Evolutionary conservation across 2,329 filamentous ascomycete species (phyloP).

Genomic region (Diplocarpon mali): DNA sequence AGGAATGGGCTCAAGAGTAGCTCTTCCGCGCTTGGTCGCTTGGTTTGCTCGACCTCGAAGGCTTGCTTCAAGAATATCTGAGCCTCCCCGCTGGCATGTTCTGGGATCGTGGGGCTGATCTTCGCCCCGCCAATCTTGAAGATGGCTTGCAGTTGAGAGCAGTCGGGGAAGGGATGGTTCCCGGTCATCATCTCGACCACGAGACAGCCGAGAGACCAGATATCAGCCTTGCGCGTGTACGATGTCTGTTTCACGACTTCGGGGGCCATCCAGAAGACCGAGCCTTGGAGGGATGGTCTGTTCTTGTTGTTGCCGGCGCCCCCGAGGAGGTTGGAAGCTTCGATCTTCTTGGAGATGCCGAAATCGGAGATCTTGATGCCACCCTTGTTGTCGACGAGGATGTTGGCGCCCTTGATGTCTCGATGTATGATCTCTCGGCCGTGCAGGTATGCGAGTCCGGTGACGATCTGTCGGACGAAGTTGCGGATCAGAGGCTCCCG

Average conservation of each 20-base stretch:
- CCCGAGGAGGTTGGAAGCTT: constrained; percentile 72
- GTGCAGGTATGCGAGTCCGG: constrained; percentile 87
- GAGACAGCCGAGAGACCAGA: constrained; percentile 93
- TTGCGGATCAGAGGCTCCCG: constrained; percentile 89
- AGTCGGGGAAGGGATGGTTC: constrained; percentile 90
- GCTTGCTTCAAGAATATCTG: constrained; percentile 75
- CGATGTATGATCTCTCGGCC: constrained; percentile 93
- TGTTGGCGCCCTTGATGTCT: constrained; percentile 98
- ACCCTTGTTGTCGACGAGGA: constrained; percentile 97
- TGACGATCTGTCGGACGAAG: constrained; percentile 92
- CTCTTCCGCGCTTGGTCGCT: constrained; percentile 84
- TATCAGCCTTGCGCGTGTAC: constrained; percentile 96
- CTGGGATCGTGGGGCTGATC: constrained; percentile 79
- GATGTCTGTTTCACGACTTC: constrained; percentile 97
- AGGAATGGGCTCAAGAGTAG: constrained; percentile 76
- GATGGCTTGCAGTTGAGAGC: constrained; percentile 92
- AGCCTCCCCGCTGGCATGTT: constrained; percentile 75
- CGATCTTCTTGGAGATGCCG: constrained; percentile 94
- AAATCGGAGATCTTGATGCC: constrained; percentile 99
- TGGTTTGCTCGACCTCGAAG: constrained; percentile 92
- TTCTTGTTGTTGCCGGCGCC: constrained; percentile 58
- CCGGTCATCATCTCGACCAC: constrained; percentile 99
- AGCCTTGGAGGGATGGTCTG: constrained; percentile 78
- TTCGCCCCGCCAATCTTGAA: constrained; percentile 93
- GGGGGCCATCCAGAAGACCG: constrained; percentile 99